Conservation (phyloP, 306 rosid genomes). For the Styphnolobium japonicum region DNA sequence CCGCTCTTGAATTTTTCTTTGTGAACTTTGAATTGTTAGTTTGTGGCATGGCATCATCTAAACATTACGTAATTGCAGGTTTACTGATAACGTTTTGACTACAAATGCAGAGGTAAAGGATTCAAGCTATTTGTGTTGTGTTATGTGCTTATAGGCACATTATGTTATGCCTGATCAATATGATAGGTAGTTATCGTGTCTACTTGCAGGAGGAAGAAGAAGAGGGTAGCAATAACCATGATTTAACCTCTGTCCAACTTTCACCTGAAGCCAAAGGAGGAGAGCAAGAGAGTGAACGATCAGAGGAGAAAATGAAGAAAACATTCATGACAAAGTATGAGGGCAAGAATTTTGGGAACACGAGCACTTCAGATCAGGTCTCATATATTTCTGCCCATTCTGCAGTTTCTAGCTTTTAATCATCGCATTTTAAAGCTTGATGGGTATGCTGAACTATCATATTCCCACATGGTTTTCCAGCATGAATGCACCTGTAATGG, state of each 20-base stretch:
- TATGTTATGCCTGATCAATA: not conserved
- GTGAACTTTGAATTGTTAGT: not conserved
- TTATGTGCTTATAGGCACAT: not conserved
- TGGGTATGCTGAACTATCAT: not conserved
- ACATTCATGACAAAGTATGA: not conserved
- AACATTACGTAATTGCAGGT: not conserved
- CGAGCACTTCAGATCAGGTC: not conserved
- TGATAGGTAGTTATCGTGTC: not conserved
- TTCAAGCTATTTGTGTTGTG: not conserved
- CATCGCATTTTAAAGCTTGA: not conserved
- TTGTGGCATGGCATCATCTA: not conserved
- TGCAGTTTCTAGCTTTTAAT: not conserved
- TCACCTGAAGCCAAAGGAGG: not conserved
- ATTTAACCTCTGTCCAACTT: not conserved
- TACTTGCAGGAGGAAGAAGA: not conserved
- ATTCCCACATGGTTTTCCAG: not conserved
- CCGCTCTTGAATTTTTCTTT: not conserved
- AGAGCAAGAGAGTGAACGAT: not conserved
- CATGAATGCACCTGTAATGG: not conserved
- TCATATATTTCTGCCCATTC: not conserved
- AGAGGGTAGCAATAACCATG: not conserved
- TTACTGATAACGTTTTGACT: not conserved
- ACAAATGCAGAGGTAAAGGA: not conserved
- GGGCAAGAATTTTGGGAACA: not conserved
- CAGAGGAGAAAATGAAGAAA: not conserved